These are phyloP conservation scores for Hyphopichia khmerensis DNA, from an alignment of 1,139 yeast species.

Conservation along the genomic window DNA sequence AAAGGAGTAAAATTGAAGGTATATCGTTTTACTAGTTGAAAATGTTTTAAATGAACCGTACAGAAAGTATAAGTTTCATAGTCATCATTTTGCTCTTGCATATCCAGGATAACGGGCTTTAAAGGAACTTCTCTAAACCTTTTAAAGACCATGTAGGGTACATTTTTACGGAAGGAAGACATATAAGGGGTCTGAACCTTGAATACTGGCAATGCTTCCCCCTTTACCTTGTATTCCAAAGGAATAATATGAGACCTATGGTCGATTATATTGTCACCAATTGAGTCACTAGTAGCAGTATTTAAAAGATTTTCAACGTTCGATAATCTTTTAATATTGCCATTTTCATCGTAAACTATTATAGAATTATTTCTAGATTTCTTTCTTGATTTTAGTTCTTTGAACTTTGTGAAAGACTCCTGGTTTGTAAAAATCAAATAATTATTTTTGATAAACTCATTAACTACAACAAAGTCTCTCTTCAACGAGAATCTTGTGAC, in stretches of 20 bases:
- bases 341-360: conserved; percentile 23
- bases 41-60: conserved; percentile 29
- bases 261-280: conserved; percentile 19
- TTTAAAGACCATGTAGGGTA: conserved; percentile 36
- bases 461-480: conserved; percentile 28
- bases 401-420: conserved; percentile 32
- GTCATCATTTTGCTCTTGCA: conserved; percentile 11
- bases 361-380: conserved; percentile 21
- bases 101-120: conserved; percentile 17
- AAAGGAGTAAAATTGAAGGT: conserved; percentile 27
- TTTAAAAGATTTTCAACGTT: background rate
- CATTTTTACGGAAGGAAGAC: conserved; percentile 34
- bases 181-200: conserved; percentile 37
- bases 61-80: conserved; percentile 38
- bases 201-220: conserved; percentile 39
- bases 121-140: conserved; percentile 32
- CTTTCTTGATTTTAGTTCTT: conserved; percentile 24
- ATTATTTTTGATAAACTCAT: conserved; percentile 32
- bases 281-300: background rate
- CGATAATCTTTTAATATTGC: conserved; percentile 17
- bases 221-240: conserved; percentile 27
- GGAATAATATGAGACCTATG: conserved; percentile 35
- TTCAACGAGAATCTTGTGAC: conserved; percentile 21
- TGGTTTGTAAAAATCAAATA: conserved; percentile 30
- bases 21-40: conserved; percentile 28